Evolutionary conservation across 2,329 filamentous ascomycete genomes (phyloP).

Genomic region (Rosellinia necatrix): DNA sequence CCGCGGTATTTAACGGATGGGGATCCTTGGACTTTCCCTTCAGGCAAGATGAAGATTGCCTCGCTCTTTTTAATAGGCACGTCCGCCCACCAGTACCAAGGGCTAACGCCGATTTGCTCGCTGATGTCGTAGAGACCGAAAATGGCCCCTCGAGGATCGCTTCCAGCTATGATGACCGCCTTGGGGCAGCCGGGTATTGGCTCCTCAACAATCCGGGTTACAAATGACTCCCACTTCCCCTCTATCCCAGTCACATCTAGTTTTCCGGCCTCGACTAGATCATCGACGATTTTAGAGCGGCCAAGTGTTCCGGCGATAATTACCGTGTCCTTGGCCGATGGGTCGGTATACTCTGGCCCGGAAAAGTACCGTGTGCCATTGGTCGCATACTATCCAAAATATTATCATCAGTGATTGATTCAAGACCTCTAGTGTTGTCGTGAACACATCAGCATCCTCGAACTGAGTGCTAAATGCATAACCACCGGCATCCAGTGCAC

Average conservation of each 20-base stretch:
- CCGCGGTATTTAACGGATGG: conserved; percentile 71
- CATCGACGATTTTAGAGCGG: conserved; percentile 65
- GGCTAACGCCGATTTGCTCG: conserved; percentile 74
- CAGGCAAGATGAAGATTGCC: conserved; percentile 59
- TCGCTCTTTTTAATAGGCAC: conserved; percentile 56
- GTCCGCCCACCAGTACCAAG: conserved; percentile 73
- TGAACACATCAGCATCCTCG: too few relatives aligned
- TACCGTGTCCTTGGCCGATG: conserved; percentile 52
- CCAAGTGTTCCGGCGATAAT: conserved; percentile 73
- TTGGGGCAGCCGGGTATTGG: conserved; percentile 60
- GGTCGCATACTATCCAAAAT: conserved; percentile 46
- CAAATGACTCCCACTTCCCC: conserved; percentile 73
- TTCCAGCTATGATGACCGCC: conserved; percentile 70
- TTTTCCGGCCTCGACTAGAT: conserved; percentile 57
- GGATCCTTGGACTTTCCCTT: conserved; percentile 59
- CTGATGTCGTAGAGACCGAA: conserved; percentile 73
- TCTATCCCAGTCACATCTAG: conserved; percentile 61
- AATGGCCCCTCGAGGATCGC: conserved; percentile 62
- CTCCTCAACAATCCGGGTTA: conserved; percentile 60
- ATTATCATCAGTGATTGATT: neutral
- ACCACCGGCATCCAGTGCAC: neutral
- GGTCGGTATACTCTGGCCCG: conserved; percentile 51
- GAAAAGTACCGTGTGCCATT: conserved; percentile 48
- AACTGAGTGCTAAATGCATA: too few relatives aligned
- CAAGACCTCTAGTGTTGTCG: neutral